Conservation (phyloP, 73 alveolate species). For the Loxodes magnus region DNA sequence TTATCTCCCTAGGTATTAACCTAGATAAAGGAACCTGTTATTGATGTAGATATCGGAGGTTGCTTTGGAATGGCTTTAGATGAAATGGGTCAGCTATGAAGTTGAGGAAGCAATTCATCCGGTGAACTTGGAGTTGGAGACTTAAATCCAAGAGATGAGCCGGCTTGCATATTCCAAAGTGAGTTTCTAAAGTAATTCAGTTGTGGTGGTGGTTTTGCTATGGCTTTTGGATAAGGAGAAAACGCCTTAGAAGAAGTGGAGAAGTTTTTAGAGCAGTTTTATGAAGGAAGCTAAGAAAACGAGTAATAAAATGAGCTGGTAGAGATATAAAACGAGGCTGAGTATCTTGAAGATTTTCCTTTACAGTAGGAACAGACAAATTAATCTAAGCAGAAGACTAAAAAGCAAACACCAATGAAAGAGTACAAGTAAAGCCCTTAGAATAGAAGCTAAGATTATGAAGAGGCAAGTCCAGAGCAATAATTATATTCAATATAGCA, state of each 20-base stretch:
- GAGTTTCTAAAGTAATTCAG: slow-evolving; percentile 2
- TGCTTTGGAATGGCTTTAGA: slow-evolving; percentile 6
- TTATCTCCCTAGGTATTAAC: too few relatives aligned
- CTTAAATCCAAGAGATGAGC: slow-evolving; percentile 2
- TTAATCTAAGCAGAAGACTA: background rate
- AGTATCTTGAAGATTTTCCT: background rate
- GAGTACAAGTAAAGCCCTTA: background rate
- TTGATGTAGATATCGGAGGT: too few relatives aligned
- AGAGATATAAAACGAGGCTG: background rate
- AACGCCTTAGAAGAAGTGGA: background rate
- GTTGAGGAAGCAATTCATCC: background rate
- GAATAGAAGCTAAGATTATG: background rate
- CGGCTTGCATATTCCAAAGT: slow-evolving; percentile 9
- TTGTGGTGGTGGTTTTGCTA: slow-evolving; percentile 26
- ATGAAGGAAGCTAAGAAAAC: background rate
- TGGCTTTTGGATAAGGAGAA: slow-evolving; percentile 15
- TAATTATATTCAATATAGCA: background rate
- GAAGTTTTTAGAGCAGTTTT: background rate
- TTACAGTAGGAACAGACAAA: background rate
- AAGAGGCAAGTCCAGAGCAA: background rate
- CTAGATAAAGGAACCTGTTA: too few relatives aligned
- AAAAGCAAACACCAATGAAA: background rate
- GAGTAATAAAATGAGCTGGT: background rate
- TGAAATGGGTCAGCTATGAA: background rate
- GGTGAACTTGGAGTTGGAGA: slow-evolving; percentile 12